Evolutionary conservation across 495 filamentous ascomycete genomes (phyloP).

Genomic region (Penicillium cosmopolitanum): DNA sequence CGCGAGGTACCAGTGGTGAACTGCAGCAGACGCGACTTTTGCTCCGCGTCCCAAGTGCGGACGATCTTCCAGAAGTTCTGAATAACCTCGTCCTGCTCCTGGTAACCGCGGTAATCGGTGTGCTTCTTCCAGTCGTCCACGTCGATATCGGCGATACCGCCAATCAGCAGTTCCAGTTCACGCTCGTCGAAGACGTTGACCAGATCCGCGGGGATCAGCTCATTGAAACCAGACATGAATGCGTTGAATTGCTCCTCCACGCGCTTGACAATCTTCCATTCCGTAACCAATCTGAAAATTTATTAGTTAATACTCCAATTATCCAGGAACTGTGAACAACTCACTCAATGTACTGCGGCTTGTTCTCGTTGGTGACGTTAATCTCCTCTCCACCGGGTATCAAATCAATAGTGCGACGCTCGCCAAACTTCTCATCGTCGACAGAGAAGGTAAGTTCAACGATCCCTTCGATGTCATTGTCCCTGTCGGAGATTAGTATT

Average conservation of each 20-base stretch:
- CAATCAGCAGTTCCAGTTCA: conserved; percentile 94
- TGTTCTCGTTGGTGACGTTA: conserved; percentile 95
- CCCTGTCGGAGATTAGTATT: conserved; percentile 49
- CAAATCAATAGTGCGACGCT: conserved; percentile 87
- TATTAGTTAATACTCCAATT: background rate
- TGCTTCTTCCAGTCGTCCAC: conserved; percentile 99
- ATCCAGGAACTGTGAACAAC: conserved; percentile 25
- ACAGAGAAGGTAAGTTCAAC: conserved; percentile 94
- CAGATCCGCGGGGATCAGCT: conserved; percentile 93
- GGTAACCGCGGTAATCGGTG: conserved; percentile 99
- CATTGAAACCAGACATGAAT: conserved; percentile 96
- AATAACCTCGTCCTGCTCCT: conserved; percentile 94
- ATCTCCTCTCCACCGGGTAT: conserved; percentile 90
- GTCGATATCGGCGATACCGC: conserved; percentile 98
- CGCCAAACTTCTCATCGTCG: conserved; percentile 96
- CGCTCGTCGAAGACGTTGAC: conserved; percentile 99
- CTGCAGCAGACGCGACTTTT: conserved; percentile 94
- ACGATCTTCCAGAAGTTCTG: conserved; percentile 99
- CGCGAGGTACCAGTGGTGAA: conserved; percentile 97
- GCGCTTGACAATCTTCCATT: conserved; percentile 98
- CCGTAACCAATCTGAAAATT: conserved; percentile 75
- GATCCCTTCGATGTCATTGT: conserved; percentile 93
- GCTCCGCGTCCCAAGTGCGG: conserved; percentile 94
- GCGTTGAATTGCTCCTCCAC: conserved; percentile 98
- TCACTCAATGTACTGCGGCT: conserved; percentile 91